These are phyloP conservation scores for Citrullus colocynthis DNA, from an alignment of 306 rosid genomes.

Conservation along the genomic window DNA sequence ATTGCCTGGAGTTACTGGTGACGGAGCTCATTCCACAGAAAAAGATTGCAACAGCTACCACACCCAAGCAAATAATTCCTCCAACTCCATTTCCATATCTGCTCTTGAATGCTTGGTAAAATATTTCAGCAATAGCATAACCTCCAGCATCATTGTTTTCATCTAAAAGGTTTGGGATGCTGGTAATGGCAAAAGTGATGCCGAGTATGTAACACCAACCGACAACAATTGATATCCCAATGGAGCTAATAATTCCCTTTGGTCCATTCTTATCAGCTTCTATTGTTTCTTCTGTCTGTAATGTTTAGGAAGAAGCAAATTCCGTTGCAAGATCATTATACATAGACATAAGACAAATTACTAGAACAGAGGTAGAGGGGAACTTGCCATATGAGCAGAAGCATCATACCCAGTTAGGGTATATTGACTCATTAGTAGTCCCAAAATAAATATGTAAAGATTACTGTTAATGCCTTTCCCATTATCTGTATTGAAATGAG, in stretches of 20 bases:
- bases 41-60: conserved; percentile 78
- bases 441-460: conserved; percentile 73
- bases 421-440: conserved; percentile 88
- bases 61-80: conserved; percentile 81
- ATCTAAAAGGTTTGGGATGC: conserved; percentile 60
- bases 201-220: conserved; percentile 91
- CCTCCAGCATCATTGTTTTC: conserved; percentile 80
- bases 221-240: conserved; percentile 75
- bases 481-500: conserved; percentile 78
- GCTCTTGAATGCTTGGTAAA: conserved; percentile 70
- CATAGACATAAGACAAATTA: neutral
- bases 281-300: conserved; percentile 93
- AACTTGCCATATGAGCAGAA: conserved; percentile 88
- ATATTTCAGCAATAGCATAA: conserved; percentile 90
- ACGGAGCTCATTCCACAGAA: conserved; percentile 98
- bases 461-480: conserved; percentile 56
- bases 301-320: conserved; percentile 12
- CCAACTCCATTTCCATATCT: conserved; percentile 87
- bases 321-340: conserved; percentile 4
- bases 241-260: conserved; percentile 86
- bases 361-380: conserved; percentile 3
- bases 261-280: conserved; percentile 87
- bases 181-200: conserved; percentile 70
- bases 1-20: conserved; percentile 93
- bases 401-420: conserved; percentile 89